Conservation (phyloP, 2,329 filamentous ascomycete species). For the Calonectria leucothoes region DNA sequence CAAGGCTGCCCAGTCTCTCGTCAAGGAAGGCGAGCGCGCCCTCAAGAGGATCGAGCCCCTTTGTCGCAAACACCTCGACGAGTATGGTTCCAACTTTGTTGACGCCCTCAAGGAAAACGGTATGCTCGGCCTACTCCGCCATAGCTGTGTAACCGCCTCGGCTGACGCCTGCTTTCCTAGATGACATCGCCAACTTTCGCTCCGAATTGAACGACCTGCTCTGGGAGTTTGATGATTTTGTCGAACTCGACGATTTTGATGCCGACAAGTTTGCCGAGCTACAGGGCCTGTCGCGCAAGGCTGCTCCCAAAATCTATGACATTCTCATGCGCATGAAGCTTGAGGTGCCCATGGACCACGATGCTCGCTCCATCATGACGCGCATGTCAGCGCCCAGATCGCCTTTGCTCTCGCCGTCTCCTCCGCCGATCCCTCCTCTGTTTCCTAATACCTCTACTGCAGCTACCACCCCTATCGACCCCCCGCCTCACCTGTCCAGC, state of each 20-base stretch:
- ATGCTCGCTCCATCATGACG: constrained; percentile 42
- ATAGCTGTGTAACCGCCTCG: neutral
- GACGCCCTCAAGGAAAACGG: constrained; percentile 66
- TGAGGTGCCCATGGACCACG: constrained; percentile 46
- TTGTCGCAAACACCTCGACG: constrained; percentile 59
- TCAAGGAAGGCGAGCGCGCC: constrained; percentile 61
- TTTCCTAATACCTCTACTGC: constrained; percentile 30
- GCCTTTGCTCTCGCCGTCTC: constrained; percentile 42
- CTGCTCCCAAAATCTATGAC: constrained; percentile 61
- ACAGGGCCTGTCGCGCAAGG: constrained; percentile 59
- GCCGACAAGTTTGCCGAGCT: constrained; percentile 60
- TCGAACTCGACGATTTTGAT: constrained; percentile 63
- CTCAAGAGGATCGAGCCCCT: constrained; percentile 63
- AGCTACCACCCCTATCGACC: constrained; percentile 2
- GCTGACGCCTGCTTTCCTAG: constrained; percentile 46
- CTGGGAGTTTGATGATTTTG: constrained; percentile 69
- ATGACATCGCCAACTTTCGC: constrained; percentile 61
- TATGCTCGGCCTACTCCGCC: constrained; percentile 41
- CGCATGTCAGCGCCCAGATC: constrained; percentile 41
- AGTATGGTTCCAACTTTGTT: constrained; percentile 62
- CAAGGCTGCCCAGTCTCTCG: constrained; percentile 59
- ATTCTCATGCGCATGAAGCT: constrained; percentile 67
- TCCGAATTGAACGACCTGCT: constrained; percentile 61
- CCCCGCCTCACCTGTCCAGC: neutral
- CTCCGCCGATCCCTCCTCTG: constrained; percentile 38